phyloP scores from a whole-genome alignment of 495 filamentous ascomycete species.

The Xylaria intraflava region DNA sequence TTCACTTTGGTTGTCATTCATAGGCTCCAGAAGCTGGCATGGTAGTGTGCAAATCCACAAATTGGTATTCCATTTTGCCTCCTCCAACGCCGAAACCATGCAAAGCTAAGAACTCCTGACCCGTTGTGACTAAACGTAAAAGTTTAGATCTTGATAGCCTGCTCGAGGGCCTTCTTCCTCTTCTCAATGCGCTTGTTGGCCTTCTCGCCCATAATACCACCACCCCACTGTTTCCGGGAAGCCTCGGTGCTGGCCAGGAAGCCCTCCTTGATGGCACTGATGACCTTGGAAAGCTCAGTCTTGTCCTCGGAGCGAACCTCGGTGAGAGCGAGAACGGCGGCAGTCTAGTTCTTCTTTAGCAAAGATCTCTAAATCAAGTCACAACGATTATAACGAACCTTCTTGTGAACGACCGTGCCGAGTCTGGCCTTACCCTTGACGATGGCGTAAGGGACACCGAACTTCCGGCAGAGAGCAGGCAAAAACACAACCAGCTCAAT shows the following conservation, averaged over 20 bases:
- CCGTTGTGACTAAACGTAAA: conserved; percentile 8
- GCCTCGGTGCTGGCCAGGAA: conserved; percentile 96
- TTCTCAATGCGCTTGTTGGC: conserved; percentile 87
- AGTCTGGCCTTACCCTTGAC: conserved; percentile 99
- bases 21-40: conserved; percentile 20
- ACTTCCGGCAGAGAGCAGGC: conserved; percentile 98
- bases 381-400: conserved; percentile 46
- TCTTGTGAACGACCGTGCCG: conserved; percentile 99
- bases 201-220: conserved; percentile 99
- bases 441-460: conserved; percentile 98
- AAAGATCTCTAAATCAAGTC: not conserved
- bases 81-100: conserved; percentile 32
- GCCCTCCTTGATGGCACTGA: conserved; percentile 95
- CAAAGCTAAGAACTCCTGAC: conserved; percentile 23
- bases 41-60: conserved; percentile 26
- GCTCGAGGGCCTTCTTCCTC: conserved; percentile 91
- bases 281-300: conserved; percentile 91
- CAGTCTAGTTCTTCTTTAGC: conserved; percentile 54
- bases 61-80: conserved; percentile 33
- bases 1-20: conserved; percentile 26
- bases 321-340: conserved; percentile 90
- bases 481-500: conserved; percentile 99
- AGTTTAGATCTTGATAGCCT: conserved; percentile 87
- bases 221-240: conserved; percentile 90
- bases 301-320: conserved; percentile 98